phyloP scores from a whole-genome alignment of 2,329 filamentous ascomycete genomes.

The Lachnellula suecica region DNA sequence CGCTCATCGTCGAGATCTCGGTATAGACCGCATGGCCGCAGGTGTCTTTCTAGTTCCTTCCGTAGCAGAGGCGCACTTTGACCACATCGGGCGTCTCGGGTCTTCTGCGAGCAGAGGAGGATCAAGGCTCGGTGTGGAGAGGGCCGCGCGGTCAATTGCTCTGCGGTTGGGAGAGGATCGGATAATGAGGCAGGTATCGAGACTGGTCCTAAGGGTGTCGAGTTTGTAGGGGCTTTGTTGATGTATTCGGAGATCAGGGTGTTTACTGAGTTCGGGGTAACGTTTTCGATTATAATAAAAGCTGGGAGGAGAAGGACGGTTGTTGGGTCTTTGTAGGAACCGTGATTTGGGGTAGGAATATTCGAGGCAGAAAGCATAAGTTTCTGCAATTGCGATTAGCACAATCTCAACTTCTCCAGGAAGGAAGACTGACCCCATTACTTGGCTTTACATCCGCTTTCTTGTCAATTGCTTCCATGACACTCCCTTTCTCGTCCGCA shows the following conservation, averaged over 20 bases:
- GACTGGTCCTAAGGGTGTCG: constrained; percentile 64
- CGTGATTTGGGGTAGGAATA: constrained; percentile 75
- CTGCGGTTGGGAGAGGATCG: constrained; percentile 31
- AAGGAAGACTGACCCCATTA: constrained; percentile 60
- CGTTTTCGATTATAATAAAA: constrained; percentile 80
- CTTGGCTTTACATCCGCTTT: constrained; percentile 54
- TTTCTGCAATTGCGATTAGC: constrained; percentile 48
- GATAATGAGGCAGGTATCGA: constrained; percentile 34
- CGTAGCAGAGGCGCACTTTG: constrained; percentile 89
- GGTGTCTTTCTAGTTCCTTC: constrained; percentile 84
- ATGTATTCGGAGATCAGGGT: constrained; percentile 71
- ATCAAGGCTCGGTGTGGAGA: constrained; percentile 85
- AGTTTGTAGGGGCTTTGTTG: constrained; percentile 71
- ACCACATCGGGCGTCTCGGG: constrained; percentile 91
- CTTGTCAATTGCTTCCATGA: constrained; percentile 73
- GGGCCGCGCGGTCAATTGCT: constrained; percentile 55
- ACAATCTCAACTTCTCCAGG: not conserved
- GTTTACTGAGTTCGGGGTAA: constrained; percentile 72
- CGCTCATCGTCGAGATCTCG: constrained; percentile 86
- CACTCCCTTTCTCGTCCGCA: constrained; percentile 79
- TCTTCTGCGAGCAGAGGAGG: constrained; percentile 89
- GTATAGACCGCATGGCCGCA: constrained; percentile 80
- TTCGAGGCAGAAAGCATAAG: constrained; percentile 92
- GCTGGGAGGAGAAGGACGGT: constrained; percentile 81
- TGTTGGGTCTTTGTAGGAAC: constrained; percentile 67